Percentiles rank a stretch among this genome's conserved stretches.
These are phyloP conservation scores for Aquilaria sinensis DNA, from an alignment of 345 rosid genomes.

Conservation along the genomic window DNA sequence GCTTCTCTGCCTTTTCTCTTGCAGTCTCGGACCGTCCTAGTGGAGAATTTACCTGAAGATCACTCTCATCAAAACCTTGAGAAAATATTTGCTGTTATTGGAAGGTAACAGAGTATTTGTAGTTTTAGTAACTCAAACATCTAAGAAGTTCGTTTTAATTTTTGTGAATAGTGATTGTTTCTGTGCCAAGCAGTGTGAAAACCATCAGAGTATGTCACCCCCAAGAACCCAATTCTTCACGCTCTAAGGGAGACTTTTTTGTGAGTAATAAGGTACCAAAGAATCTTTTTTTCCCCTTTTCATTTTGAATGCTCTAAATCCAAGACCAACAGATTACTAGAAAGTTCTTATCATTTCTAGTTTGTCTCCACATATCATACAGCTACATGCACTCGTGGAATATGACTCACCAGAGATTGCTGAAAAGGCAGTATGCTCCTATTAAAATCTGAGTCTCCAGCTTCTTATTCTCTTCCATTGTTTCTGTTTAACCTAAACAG, in stretches of 20 bases:
- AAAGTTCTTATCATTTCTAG: slow-evolving; percentile 2
- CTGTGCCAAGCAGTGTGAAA: slow-evolving; percentile 49
- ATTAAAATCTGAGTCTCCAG: not conserved
- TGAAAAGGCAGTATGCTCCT: slow-evolving; percentile 70
- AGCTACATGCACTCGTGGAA: slow-evolving; percentile 96
- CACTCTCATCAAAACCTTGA: slow-evolving; percentile 94
- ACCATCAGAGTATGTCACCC: slow-evolving; percentile 91
- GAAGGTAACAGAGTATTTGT: slow-evolving; percentile 39
- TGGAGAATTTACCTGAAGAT: slow-evolving; percentile 96
- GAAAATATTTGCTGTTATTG: slow-evolving; percentile 71
- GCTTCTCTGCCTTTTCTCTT: slow-evolving; percentile 10
- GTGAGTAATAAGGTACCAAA: slow-evolving; percentile 71
- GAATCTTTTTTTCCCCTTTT: not conserved
- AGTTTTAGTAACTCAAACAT: not conserved
- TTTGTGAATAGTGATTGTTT: not conserved
- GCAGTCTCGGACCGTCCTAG: slow-evolving; percentile 82
- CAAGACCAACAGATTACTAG: not conserved
- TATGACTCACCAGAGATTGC: slow-evolving; percentile 60
- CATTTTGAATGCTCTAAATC: not conserved
- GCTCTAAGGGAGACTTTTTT: slow-evolving; percentile 60
- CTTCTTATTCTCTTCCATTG: not conserved
- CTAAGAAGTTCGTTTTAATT: not conserved
- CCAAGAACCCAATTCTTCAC: slow-evolving; percentile 66
- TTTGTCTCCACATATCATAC: slow-evolving; percentile 11
- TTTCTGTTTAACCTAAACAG: not conserved